Conservation (phyloP, 176 grass and related monocot genomes). For the Thinopyrum elongatum region DNA sequence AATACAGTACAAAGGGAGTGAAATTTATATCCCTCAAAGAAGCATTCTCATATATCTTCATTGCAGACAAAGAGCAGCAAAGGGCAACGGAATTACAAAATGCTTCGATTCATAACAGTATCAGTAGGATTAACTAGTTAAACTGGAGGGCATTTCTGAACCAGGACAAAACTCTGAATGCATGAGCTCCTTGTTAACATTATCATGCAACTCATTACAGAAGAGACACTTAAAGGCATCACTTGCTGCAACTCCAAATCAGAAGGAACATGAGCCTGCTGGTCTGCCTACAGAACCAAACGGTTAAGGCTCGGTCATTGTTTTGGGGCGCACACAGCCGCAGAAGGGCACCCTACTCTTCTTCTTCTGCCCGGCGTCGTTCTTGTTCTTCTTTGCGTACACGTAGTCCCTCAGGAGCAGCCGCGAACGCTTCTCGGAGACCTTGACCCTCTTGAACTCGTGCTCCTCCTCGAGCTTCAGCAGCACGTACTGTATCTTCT, state of each 20-base stretch:
- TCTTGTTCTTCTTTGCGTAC: slow-evolving; percentile 46
- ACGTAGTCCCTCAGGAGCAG: slow-evolving; percentile 73
- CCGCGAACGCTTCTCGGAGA: slow-evolving; percentile 43
- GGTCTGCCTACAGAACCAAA: slow-evolving; percentile 5
- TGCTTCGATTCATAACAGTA: not conserved
- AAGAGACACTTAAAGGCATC: not conserved
- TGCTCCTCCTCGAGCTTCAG: slow-evolving; percentile 63
- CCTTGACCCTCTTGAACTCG: slow-evolving; percentile 37
- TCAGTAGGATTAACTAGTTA: slow-evolving; percentile 21
- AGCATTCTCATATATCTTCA: not conserved
- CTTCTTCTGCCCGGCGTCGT: slow-evolving; percentile 20
- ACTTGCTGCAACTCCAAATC: not conserved
- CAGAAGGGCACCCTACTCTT: slow-evolving; percentile 54
- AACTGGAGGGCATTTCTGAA: not conserved
- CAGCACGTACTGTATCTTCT: slow-evolving; percentile 70
- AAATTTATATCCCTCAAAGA: not conserved
- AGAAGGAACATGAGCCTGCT: not conserved
- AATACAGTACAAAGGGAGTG: not conserved
- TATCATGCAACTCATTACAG: slow-evolving; percentile 11
- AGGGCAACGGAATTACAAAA: not conserved
- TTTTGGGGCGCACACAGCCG: slow-evolving; percentile 55
- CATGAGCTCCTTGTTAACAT: slow-evolving; percentile 12
- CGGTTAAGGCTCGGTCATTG: slow-evolving; percentile 12
- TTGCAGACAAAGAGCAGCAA: not conserved
- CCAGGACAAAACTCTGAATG: not conserved